Evolutionary conservation across 2,329 filamentous ascomycete species (phyloP).

Genomic region (Ophiostoma triangulosporum): DNA sequence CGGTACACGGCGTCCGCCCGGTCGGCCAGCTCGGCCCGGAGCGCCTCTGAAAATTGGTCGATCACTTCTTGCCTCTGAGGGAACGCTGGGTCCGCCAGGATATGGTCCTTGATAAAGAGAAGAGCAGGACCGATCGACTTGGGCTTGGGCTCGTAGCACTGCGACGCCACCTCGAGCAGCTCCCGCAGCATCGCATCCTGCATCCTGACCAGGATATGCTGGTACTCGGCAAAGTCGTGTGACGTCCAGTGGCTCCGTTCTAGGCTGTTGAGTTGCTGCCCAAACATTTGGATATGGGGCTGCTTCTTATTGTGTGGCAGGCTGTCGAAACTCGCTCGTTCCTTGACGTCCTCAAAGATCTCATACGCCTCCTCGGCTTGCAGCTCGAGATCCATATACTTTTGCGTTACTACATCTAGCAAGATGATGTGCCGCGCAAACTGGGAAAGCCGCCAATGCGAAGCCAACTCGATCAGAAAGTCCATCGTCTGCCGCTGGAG

Average conservation of each 20-base stretch:
- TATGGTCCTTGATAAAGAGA: slow-evolving; percentile 67
- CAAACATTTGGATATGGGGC: slow-evolving; percentile 39
- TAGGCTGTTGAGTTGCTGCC: slow-evolving; percentile 38
- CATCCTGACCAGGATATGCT: slow-evolving; percentile 57
- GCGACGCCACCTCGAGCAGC: slow-evolving; percentile 64
- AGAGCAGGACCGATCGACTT: slow-evolving; percentile 60
- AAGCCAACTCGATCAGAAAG: slow-evolving; percentile 68
- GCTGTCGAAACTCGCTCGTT: slow-evolving; percentile 26
- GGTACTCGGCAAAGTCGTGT: slow-evolving; percentile 56
- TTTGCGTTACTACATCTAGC: slow-evolving; percentile 71
- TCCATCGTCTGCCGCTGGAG: slow-evolving; percentile 72
- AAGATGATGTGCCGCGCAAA: slow-evolving; percentile 69
- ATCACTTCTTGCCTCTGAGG: slow-evolving; percentile 55
- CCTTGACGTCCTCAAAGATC: slow-evolving; percentile 71
- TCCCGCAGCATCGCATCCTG: slow-evolving; percentile 77
- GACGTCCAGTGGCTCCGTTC: slow-evolving; percentile 53
- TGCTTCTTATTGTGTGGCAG: slow-evolving; percentile 52
- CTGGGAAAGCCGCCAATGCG: slow-evolving; percentile 80
- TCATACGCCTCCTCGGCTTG: slow-evolving; percentile 68
- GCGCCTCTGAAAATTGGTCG: slow-evolving; percentile 56
- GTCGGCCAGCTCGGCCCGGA: slow-evolving; percentile 58
- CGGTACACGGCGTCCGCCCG: slow-evolving; percentile 72
- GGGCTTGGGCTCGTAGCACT: slow-evolving; percentile 82
- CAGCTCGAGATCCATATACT: slow-evolving; percentile 74
- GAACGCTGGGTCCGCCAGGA: slow-evolving; percentile 67